These are phyloP conservation scores for Aquilaria agallochum DNA, from an alignment of 441 rosid species.

Conservation along the genomic window DNA sequence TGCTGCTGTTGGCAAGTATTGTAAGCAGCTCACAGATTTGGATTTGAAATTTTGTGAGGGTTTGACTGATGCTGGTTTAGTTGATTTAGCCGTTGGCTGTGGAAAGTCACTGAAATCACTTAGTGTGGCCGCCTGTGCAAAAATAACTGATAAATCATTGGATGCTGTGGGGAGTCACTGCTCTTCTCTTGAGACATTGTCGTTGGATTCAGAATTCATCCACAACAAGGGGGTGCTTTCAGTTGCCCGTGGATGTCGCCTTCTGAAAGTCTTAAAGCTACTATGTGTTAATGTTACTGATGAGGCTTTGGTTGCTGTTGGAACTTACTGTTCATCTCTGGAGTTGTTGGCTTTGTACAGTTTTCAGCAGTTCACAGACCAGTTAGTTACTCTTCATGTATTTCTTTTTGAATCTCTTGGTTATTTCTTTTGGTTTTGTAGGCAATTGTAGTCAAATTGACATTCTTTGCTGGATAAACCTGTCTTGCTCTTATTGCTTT, in stretches of 20 bases:
- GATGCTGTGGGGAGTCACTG: slow-evolving; percentile 73
- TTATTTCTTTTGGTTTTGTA: no score
- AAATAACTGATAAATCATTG: slow-evolving; percentile 62
- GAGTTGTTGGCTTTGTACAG: slow-evolving; percentile 75
- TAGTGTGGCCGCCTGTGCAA: slow-evolving; percentile 82
- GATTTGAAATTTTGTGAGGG: slow-evolving; percentile 87
- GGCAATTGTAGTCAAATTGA: no score
- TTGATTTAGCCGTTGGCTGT: slow-evolving; percentile 54
- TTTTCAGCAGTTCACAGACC: slow-evolving; percentile 77
- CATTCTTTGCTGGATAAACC: no score
- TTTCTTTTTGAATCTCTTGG: slow-evolving; percentile 6
- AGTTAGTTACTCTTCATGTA: slow-evolving; percentile 36
- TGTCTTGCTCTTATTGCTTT: no score
- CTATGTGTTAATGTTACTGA: slow-evolving; percentile 76
- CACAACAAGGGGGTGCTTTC: slow-evolving; percentile 65
- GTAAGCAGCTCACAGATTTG: slow-evolving; percentile 69
- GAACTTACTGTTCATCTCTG: slow-evolving; percentile 53
- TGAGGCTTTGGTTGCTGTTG: slow-evolving; percentile 60
- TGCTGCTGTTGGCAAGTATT: slow-evolving; percentile 63
- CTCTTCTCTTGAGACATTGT: slow-evolving; percentile 55
- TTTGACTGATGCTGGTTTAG: slow-evolving; percentile 70
- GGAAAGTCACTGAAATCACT: slow-evolving; percentile 67
- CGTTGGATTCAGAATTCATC: slow-evolving; percentile 78
- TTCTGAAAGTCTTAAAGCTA: slow-evolving; percentile 65
- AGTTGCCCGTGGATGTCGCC: slow-evolving; percentile 71